Base-by-base conservation (phyloP, 495 filamentous ascomycete genomes). In the Neurospora sublineolata region DNA sequence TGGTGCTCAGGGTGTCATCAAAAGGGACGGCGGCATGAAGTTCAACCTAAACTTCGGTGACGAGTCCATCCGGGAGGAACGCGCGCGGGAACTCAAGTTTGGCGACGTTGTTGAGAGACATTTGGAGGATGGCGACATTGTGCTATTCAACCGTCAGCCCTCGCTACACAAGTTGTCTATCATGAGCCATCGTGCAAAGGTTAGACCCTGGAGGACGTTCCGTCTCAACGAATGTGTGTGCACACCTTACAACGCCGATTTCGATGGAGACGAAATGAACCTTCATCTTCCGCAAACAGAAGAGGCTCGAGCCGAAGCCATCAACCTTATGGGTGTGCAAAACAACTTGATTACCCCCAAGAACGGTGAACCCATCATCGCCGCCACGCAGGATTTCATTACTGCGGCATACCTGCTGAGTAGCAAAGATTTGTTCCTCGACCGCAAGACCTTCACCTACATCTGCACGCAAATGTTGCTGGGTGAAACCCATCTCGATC, bases 241-340 rank as follows among this genome's bases (percentile, higher is more conserved):
- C 79, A 94, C 93, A 58, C 95, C 95, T 10, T 99, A 99, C 84
- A 99, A 99, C 81, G 95, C 95, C 73, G 95, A 99, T 90, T 99
- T 99, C 79, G 95, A 99, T 78, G 95, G 95, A 74, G 95, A 99
- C 81, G 95, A 99, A 82, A 99, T 99, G 95, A 99, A 99, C 78
- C 88, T 99, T 81, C 95, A 99, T 85, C 96, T 99, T 52, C 96
- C 95, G 9, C 95, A 99, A 79, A 92, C 91, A 20, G 94, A 99
- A 76, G 96, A 99, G 81, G 93, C 95, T 30, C 89, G 95, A 12
- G 94, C 95, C 11, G 95, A 99, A 78, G 95, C 95, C 0, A 95
- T 97, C 80, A 92, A 94, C 77, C 82, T 99, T 52, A 99, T 99
- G 96, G 96, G 96, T 67, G 95, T 99, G 3, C 97, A 97, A 81